phyloP scores from a whole-genome alignment of 169 alveolate genomes.

The Eimeria nieschulzi region DNA sequence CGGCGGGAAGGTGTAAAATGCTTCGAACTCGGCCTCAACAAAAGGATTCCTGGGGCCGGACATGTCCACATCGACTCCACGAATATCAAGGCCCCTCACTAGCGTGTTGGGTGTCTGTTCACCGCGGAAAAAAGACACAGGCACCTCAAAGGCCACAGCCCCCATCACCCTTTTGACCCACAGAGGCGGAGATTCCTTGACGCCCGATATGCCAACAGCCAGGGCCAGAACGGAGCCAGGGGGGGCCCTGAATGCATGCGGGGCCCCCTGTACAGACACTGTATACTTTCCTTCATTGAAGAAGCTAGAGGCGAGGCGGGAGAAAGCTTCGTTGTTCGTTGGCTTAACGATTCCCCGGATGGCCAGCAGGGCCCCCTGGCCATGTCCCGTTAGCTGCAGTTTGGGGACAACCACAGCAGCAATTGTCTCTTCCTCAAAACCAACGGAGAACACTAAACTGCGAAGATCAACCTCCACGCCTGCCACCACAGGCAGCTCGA shows the following conservation, averaged over 20 bases:
- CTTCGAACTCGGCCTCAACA: slow-evolving; percentile 40
- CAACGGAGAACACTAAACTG: slow-evolving; percentile 5
- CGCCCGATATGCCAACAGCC: neutral
- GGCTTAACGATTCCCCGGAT: slow-evolving; percentile 46
- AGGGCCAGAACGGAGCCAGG: neutral
- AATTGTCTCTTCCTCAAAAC: neutral
- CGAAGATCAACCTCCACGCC: neutral
- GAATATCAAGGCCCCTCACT: neutral
- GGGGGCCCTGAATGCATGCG: neutral
- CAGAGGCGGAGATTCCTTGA: neutral
- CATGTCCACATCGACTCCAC: slow-evolving; percentile 53
- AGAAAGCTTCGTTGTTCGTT: slow-evolving; percentile 24
- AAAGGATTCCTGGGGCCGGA: slow-evolving; percentile 19
- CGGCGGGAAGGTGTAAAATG: slow-evolving; percentile 21
- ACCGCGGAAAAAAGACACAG: neutral
- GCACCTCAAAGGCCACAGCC: slow-evolving; percentile 1
- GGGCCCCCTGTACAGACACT: slow-evolving; percentile 9
- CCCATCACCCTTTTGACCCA: neutral
- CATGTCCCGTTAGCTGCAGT: neutral
- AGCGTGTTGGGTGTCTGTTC: neutral
- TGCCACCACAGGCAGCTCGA: neutral
- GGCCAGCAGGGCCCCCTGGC: neutral
- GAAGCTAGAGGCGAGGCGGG: slow-evolving; percentile 35
- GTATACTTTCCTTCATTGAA: slow-evolving; percentile 5
- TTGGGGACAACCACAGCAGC: slow-evolving; percentile 39